Conservation (phyloP, 2,329 filamentous ascomycete species). For the Paecilomyces formosus region DNA sequence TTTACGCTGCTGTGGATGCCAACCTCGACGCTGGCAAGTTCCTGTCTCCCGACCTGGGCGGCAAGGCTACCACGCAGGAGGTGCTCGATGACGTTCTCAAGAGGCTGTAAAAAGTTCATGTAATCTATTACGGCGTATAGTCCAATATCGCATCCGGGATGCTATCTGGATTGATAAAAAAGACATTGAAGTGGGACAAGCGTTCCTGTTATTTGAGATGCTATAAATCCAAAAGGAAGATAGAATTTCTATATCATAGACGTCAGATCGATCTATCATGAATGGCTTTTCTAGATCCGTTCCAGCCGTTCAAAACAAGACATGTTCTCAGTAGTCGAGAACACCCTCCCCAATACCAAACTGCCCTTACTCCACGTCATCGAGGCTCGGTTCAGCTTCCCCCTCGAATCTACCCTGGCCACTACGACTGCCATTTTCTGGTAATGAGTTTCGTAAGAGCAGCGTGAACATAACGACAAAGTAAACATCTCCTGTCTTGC, state of each 20-base stretch:
- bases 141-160: neutral
- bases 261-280: neutral
- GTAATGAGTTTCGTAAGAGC: slow-evolving; percentile 41
- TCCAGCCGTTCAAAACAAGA: neutral
- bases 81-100: slow-evolving; percentile 81
- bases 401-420: slow-evolving; percentile 16
- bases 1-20: slow-evolving; percentile 86
- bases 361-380: slow-evolving; percentile 13
- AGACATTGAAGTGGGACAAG: neutral
- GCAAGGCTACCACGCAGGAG: slow-evolving; percentile 75
- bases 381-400: slow-evolving; percentile 11
- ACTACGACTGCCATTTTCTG: slow-evolving; percentile 1
- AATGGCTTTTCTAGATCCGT: neutral
- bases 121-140: neutral
- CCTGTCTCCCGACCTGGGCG: slow-evolving; percentile 84
- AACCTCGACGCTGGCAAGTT: slow-evolving; percentile 78
- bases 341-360: neutral
- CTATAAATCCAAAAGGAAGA: neutral
- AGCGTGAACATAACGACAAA: slow-evolving; percentile 77
- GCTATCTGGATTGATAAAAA: neutral
- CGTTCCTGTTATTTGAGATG: neutral
- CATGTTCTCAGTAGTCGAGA: neutral
- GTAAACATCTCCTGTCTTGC: slow-evolving; percentile 63
- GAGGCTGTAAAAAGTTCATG: slow-evolving; percentile 54
- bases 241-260: neutral